phyloP scores from a whole-genome alignment of 2,329 filamentous ascomycete genomes.

The Apiospora marii region DNA sequence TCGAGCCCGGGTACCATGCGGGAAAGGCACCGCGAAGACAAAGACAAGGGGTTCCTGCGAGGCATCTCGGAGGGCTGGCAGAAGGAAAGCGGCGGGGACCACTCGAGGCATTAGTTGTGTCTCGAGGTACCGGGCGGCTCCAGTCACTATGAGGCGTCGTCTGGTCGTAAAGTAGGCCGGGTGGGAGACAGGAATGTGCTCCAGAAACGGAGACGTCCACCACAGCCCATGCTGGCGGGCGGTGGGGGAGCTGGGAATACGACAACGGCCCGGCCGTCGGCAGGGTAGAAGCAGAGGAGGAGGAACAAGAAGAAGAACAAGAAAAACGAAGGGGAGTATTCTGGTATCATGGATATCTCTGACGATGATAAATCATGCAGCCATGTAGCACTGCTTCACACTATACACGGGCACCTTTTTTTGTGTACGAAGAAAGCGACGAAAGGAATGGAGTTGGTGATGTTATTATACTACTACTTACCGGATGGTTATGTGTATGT shows the following conservation, averaged over 20 bases:
- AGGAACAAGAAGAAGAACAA: not conserved
- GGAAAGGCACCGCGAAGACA: conserved; percentile 42
- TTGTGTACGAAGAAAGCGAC: conserved; percentile 4
- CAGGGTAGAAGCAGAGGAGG: not conserved
- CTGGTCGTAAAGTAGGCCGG: not conserved
- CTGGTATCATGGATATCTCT: not conserved
- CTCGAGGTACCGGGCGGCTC: conserved; percentile 16
- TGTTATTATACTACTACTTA: not conserved
- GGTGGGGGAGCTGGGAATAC: not conserved
- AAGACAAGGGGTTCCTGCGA: conserved; percentile 38
- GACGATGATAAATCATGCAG: not conserved
- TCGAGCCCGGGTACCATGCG: conserved; percentile 34
- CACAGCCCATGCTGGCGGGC: not conserved
- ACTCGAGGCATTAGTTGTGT: conserved; percentile 43
- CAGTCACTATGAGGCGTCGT: not conserved
- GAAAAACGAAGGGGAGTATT: not conserved
- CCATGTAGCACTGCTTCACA: not conserved
- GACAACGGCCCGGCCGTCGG: not conserved
- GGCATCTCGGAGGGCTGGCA: conserved; percentile 42
- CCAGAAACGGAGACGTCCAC: conserved; percentile 17
- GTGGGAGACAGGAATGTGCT: conserved; percentile 25
- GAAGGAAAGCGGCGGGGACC: conserved; percentile 34
- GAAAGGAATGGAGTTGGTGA: conserved; percentile 9
- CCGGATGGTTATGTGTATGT: not conserved
- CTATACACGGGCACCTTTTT: not conserved